Conservation (phyloP, 2,329 filamentous ascomycete genomes). For the Ophiostoma quercus region DNA sequence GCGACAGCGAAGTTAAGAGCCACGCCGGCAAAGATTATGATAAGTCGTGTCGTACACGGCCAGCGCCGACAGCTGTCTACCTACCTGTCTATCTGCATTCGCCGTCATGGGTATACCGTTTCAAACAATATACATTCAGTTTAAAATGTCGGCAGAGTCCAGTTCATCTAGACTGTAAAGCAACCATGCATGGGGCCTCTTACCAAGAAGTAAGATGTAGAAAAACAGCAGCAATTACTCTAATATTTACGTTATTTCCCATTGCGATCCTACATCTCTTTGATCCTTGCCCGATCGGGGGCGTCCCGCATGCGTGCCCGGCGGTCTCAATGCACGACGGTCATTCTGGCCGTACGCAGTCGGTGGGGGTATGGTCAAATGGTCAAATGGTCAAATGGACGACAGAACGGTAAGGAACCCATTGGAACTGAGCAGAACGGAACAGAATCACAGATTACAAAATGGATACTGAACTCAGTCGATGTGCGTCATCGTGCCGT, state of each 20-base stretch:
- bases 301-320: slow-evolving; percentile 2
- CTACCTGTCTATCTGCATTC: no score
- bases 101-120: background rate
- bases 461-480: background rate
- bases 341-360: background rate
- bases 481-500: background rate
- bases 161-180: background rate
- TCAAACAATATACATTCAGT: background rate
- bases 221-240: background rate
- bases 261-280: background rate
- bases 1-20: background rate
- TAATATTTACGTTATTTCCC: background rate
- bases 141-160: background rate
- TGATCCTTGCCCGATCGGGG: slow-evolving; percentile 10
- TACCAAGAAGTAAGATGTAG: background rate
- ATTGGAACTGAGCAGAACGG: background rate
- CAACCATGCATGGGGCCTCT: background rate
- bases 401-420: background rate
- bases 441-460: background rate
- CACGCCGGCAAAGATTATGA: background rate
- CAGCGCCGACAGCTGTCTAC: background rate
- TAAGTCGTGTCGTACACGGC: background rate
- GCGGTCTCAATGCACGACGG: background rate
- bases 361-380: background rate
- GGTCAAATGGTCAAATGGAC: background rate